Percentiles rank a stretch among this genome's conserved stretches.
Evolutionary conservation across 2,329 filamentous ascomycete species (phyloP).

Genomic region (Leptoxyphium fumago): DNA sequence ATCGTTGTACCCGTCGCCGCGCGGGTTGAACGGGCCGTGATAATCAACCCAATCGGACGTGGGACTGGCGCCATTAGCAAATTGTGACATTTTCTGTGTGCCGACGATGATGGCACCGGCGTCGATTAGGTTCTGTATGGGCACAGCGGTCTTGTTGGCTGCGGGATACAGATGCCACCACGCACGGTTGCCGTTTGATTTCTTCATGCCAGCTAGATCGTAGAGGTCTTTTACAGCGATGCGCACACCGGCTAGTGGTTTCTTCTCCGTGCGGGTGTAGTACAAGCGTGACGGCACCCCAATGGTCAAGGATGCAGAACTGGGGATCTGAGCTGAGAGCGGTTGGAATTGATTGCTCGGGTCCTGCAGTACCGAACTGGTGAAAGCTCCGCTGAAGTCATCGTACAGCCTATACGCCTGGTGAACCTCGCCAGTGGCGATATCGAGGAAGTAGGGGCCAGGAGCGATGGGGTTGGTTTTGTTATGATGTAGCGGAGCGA

Average conservation of each 20-base stretch:
- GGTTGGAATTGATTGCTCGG: constrained; percentile 11
- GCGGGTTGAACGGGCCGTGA: constrained; percentile 23
- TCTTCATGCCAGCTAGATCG: constrained; percentile 22
- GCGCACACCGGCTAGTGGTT: constrained; percentile 21
- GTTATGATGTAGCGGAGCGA: neutral
- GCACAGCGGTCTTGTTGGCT: constrained; percentile 17
- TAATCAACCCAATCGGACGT: constrained; percentile 10
- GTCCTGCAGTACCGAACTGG: constrained; percentile 19
- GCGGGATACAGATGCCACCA: constrained; percentile 13
- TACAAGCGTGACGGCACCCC: constrained; percentile 28
- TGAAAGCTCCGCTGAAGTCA: constrained; percentile 18
- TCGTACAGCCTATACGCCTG: constrained; percentile 18
- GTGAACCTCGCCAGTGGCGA: constrained; percentile 6
- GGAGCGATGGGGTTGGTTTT: constrained; percentile 8
- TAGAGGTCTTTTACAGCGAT: constrained; percentile 24
- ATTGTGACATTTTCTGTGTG: constrained; percentile 23
- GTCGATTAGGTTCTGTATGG: constrained; percentile 21
- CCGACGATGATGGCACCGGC: constrained; percentile 22
- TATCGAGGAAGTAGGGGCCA: constrained; percentile 17
- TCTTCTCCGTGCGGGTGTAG: constrained; percentile 16
- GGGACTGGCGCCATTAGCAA: constrained; percentile 14
- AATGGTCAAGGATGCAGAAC: constrained; percentile 17
- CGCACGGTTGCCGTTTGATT: constrained; percentile 20
- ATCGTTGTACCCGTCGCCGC: constrained; percentile 23
- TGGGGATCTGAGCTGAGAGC: constrained; percentile 14